phyloP scores from a whole-genome alignment of 345 rosid genomes.

The Populus davidiana region DNA sequence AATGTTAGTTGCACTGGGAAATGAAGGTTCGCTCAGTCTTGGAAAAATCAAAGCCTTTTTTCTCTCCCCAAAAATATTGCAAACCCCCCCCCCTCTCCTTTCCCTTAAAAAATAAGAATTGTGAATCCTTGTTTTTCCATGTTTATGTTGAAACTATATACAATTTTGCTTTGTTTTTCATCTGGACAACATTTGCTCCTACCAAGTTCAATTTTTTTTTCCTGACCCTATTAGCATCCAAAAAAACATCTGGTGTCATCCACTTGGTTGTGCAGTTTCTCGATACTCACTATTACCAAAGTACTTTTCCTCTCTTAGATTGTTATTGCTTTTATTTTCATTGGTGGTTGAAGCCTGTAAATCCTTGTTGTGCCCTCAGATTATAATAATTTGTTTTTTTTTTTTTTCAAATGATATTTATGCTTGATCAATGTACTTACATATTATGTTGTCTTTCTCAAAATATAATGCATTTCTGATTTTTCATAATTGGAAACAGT shows the following conservation, averaged over 20 bases:
- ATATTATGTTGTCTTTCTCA: background rate
- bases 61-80: background rate
- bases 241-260: background rate
- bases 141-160: background rate
- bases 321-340: background rate
- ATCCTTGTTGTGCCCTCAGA: background rate
- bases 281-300: background rate
- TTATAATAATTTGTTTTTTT: background rate
- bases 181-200: background rate
- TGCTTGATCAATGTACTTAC: background rate
- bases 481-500: background rate
- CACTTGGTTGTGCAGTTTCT: background rate
- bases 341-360: background rate
- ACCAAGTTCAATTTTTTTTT: background rate
- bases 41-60: background rate
- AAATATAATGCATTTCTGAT: background rate
- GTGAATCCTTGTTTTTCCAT: too few species aligned
- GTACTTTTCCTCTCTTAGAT: background rate
- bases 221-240: background rate
- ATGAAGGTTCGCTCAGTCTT: background rate
- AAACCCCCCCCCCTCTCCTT: too few species aligned
- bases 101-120: background rate
- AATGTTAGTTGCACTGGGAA: background rate
- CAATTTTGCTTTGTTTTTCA: background rate
- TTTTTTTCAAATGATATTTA: background rate